phyloP scores from a whole-genome alignment of 2,329 filamentous ascomycete species.

The Sclerotinia glacialis region DNA sequence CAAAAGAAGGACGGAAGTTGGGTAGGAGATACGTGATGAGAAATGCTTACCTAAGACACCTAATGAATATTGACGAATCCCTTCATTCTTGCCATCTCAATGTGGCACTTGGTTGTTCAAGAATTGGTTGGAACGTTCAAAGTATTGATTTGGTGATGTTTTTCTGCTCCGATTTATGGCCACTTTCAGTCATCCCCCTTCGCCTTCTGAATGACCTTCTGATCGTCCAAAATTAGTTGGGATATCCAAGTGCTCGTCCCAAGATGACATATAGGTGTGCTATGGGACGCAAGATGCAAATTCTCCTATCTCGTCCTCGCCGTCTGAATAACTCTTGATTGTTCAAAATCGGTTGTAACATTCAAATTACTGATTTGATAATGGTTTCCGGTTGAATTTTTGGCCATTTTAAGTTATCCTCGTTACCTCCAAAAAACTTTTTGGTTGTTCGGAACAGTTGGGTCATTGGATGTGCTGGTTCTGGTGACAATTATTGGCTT shows the following conservation, averaged over 20 bases:
- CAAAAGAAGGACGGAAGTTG: conserved; percentile 29
- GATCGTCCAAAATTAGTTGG: too few species aligned
- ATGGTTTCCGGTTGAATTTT: too few species aligned
- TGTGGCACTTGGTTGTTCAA: neutral
- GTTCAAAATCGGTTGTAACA: neutral
- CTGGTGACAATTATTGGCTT: too few species aligned
- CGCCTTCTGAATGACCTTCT: too few species aligned
- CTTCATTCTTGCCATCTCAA: neutral
- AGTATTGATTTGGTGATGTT: neutral
- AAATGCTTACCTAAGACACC: neutral
- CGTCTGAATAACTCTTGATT: too few species aligned
- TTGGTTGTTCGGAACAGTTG: too few species aligned
- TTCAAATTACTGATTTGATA: neutral
- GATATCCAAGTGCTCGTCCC: too few species aligned
- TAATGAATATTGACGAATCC: neutral
- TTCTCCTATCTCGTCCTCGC: neutral
- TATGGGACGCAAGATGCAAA: neutral
- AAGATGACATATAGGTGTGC: neutral
- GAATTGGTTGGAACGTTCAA: neutral
- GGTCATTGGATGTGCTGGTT: too few species aligned
- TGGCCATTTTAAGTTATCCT: too few species aligned
- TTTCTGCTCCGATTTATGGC: neutral
- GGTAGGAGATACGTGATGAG: conserved; percentile 23
- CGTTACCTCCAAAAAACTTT: too few species aligned
- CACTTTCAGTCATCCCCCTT: neutral